Base-by-base conservation (phyloP, 2,329 filamentous ascomycete species). In the Rhexocercosporidium sp. region DNA sequence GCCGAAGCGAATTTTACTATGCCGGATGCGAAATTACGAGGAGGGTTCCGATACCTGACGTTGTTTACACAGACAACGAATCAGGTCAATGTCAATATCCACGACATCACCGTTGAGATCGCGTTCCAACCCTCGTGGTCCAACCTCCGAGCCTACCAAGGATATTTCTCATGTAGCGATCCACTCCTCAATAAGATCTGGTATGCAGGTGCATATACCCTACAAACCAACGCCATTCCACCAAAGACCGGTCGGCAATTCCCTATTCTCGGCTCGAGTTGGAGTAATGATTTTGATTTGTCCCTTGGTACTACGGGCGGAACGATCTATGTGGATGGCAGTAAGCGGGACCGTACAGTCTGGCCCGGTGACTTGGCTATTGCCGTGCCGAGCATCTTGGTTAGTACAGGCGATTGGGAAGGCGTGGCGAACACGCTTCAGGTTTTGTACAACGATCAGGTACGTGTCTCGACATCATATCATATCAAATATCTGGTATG, bases 301-400 rank as follows among this genome's bases (percentile, higher is more conserved):
- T 18, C 82, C 81, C 56, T 77, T 77, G 64, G 70, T 0, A 66
- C 66, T 6, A 67, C 31, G 11, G 68, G 67, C 27, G 66, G 79
- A 78, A 74, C 73, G 5, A 68, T 75, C 1, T 79, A 76, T 66
- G 76, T 76, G 1, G 86, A 89, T 74, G 86, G 86, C 8, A 85
- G 85, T 1, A 89, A 89, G 73, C 80, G 86, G 44, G 87, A 89
- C 71, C 81, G 85, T 7, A 79, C 86, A 27, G 83, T 89, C 1
- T 90, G 86, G 86, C 83, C 87, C 11, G 87, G 87, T 1, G 88
- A 90, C 73, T 86, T 89, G 80, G 82, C 81, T 6, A 85, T 88
- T 67, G 83, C 85, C 6, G 80, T 86, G 0, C 85, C 86, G 2
- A 81, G 79, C 31, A 81, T 87, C 14, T 81, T 85, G 7, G 82